A percentile compares a stretch with the other conserved stretches of the same genome.
Evolutionary conservation across 1,284 basidiomycete genomes (phyloP).

Genomic region (Apiotrichum siamense): DNA sequence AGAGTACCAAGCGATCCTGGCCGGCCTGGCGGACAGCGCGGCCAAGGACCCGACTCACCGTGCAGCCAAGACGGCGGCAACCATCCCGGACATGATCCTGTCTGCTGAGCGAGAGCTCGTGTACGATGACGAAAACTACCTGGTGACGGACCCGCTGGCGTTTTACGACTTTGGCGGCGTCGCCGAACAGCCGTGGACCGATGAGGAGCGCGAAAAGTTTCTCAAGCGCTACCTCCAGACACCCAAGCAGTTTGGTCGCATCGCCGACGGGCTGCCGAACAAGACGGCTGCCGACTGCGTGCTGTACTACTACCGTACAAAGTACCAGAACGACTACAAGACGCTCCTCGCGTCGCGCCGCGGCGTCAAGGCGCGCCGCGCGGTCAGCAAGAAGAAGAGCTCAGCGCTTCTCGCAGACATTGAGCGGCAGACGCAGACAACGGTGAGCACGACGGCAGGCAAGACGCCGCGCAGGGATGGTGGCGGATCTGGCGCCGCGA

Average conservation of each 20-base stretch:
- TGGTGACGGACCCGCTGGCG: conserved; percentile 67
- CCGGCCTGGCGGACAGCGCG: conserved; percentile 84
- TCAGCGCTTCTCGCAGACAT: conserved; percentile 39
- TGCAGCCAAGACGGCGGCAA: conserved; percentile 78
- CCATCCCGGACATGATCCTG: conserved; percentile 84
- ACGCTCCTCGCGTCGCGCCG: conserved; percentile 47
- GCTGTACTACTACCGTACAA: conserved; percentile 89
- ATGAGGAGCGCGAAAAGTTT: conserved; percentile 75
- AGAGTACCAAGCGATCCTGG: conserved; percentile 95
- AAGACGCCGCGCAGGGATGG: not conserved
- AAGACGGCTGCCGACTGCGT: conserved; percentile 88
- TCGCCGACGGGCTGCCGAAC: conserved; percentile 72
- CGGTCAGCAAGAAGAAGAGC: conserved; percentile 43
- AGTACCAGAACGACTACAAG: conserved; percentile 84
- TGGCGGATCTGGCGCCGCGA: conserved; percentile 6
- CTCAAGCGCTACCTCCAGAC: conserved; percentile 72
- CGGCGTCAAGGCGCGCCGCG: conserved; percentile 55
- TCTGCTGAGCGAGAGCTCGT: conserved; percentile 56
- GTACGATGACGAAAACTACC: conserved; percentile 79
- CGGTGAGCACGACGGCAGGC: too few species aligned
- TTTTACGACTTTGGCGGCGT: conserved; percentile 70
- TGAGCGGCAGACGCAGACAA: conserved; percentile 29
- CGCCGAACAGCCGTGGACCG: conserved; percentile 71
- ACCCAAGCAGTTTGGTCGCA: conserved; percentile 82
- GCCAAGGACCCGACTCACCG: conserved; percentile 84